phyloP scores from a whole-genome alignment of 2,329 filamentous ascomycete genomes.

The Helminthosporium solani region DNA sequence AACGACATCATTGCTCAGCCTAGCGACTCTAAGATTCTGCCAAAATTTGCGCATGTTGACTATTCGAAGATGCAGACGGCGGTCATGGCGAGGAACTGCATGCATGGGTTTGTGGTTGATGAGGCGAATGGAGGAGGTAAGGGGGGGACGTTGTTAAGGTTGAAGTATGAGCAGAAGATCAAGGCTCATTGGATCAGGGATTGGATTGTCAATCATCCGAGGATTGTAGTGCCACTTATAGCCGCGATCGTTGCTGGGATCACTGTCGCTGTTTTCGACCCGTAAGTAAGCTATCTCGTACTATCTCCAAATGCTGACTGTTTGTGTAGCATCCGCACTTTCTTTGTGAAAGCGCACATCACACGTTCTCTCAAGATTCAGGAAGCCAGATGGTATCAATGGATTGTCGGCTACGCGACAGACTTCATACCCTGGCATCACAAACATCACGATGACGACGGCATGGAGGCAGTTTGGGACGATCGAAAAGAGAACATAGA shows the following conservation, averaged over 20 bases:
- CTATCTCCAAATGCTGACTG: constrained; percentile 4
- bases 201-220: constrained; percentile 82
- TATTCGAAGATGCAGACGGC: constrained; percentile 73
- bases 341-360: constrained; percentile 87
- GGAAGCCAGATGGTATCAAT: constrained; percentile 72
- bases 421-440: constrained; percentile 63
- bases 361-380: constrained; percentile 73
- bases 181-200: constrained; percentile 80
- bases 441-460: constrained; percentile 63
- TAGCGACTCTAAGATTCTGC: constrained; percentile 80
- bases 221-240: constrained; percentile 80
- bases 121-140: constrained; percentile 72
- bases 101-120: constrained; percentile 77
- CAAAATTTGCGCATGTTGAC: constrained; percentile 77
- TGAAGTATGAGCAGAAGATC: constrained; percentile 79
- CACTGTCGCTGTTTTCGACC: constrained; percentile 89
- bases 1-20: constrained; percentile 80
- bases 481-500: constrained; percentile 81
- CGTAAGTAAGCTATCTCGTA: constrained; percentile 42
- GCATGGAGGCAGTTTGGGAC: constrained; percentile 81
- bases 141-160: constrained; percentile 71
- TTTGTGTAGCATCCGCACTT: constrained; percentile 67
- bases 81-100: constrained; percentile 86
- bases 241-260: constrained; percentile 79
- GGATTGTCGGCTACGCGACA: constrained; percentile 73